Evolutionary conservation across 371 early-diverging fungal species (phyloP), one percentile per base, ranked within the genome.

Genomic region (Rhizopus arrhizus): DNA sequence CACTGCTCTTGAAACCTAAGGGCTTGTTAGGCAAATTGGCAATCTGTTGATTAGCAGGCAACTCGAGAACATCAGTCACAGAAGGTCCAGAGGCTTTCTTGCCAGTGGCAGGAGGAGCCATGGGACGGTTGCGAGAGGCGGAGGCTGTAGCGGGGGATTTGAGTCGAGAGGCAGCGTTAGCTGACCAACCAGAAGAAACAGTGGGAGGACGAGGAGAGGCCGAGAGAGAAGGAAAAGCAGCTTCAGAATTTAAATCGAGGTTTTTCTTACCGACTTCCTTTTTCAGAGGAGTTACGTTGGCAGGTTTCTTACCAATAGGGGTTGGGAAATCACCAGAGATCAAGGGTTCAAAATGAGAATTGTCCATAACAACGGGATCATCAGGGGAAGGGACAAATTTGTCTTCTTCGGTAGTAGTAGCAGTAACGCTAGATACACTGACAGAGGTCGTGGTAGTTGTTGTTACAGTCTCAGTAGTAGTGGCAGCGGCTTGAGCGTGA

Each of bases 161-260:
- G 65, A 81, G 73, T 31, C 83, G 83, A 51, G 84, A 75, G 15
- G 66, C 60, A 43, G 78, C 74, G 35, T 76, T 75, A 60, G 83
- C 70, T 49, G 81, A 83, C 82, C 82, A 84, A 56, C 80, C 66
- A 16, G 74, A 66, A 16, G 74, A 66, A 16, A 72, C 55, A 46
- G 66, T 62, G 34, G 81, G 74, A 22, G 81, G 60, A 41, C 78
- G 78, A 40, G 83, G 76, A 47, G 77, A 52, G 12, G 80, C 74
- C n/a, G 90, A 86, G 42, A 91, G 81, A 35, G 89, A 77, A 15
- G 91, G 91, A 69, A 91, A 91, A 60, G 86, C 84, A 33, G 84
- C 77, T 64, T 84, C 84, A 40, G 89, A 89, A 28, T 77, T 75
- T 54, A 89, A 72, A 60, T 88, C 88, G 4, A 86, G 64, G 32